phyloP scores from a whole-genome alignment of 2,329 filamentous ascomycete genomes.

The Diaporthe sp. region DNA sequence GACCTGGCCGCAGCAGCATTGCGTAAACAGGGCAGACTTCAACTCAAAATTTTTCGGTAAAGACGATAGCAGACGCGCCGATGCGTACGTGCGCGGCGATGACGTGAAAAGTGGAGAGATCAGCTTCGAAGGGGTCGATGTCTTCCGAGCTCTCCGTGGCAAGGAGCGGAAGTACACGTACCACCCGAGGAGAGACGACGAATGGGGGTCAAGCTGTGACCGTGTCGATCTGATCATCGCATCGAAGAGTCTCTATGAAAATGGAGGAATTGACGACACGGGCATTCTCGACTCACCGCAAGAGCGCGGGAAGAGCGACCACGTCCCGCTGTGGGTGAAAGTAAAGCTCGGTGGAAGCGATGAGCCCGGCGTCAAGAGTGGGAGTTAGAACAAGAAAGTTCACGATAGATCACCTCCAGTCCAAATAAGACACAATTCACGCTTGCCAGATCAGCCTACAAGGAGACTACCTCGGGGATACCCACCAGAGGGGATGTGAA shows the following conservation, averaged over 20 bases:
- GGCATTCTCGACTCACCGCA: conserved; percentile 53
- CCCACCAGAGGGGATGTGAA: not conserved
- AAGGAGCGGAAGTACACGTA: conserved; percentile 63
- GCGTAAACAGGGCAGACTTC: conserved; percentile 65
- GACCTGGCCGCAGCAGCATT: conserved; percentile 61
- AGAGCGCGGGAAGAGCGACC: conserved; percentile 67
- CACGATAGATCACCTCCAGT: not conserved
- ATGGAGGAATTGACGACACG: conserved; percentile 45
- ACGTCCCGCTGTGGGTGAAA: conserved; percentile 64
- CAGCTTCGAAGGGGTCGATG: conserved; percentile 56
- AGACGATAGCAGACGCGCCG: conserved; percentile 41
- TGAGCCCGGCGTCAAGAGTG: not conserved
- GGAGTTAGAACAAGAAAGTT: not conserved
- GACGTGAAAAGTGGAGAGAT: conserved; percentile 46
- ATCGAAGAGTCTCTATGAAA: conserved; percentile 52
- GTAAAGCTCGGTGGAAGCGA: conserved; percentile 33
- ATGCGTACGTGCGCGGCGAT: conserved; percentile 33
- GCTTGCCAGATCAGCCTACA: not conserved
- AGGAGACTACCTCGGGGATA: no score
- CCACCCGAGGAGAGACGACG: conserved; percentile 54
- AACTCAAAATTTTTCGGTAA: conserved; percentile 60
- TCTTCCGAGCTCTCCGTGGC: conserved; percentile 61
- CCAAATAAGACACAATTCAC: not conserved
- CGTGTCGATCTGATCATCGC: conserved; percentile 66
- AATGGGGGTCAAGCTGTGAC: conserved; percentile 67